Conservation (phyloP, 306 rosid genomes). For the Inga leiocalycina region DNA sequence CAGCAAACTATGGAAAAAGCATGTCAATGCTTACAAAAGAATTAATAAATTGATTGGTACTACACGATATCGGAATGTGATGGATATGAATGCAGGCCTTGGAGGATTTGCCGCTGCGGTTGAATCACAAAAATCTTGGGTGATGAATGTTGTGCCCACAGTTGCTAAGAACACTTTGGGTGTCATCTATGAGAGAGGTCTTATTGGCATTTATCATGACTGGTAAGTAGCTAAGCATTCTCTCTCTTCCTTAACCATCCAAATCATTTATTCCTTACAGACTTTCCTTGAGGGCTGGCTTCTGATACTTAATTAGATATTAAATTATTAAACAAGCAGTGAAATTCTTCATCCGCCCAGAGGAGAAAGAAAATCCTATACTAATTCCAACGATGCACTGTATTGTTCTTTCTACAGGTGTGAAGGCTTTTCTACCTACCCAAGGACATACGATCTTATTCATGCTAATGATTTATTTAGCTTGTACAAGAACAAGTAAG, state of each 20-base stretch:
- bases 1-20: conserved; percentile 84
- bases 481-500: conserved; percentile 79
- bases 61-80: conserved; percentile 75
- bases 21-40: conserved; percentile 66
- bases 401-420: conserved; percentile 70
- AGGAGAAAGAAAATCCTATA: conserved; percentile 14
- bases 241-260: not conserved
- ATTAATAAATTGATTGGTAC: conserved; percentile 71
- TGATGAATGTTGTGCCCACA: conserved; percentile 93
- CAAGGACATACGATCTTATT: conserved; percentile 92
- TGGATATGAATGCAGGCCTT: conserved; percentile 99
- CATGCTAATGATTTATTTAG: conserved; percentile 83
- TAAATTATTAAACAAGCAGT: not conserved
- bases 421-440: conserved; percentile 99
- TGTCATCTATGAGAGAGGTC: conserved; percentile 89
- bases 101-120: conserved; percentile 97
- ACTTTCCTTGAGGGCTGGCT: conserved; percentile 30
- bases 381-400: conserved; percentile 20
- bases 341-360: conserved; percentile 18
- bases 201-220: conserved; percentile 93
- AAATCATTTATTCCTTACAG: conserved; percentile 21
- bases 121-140: conserved; percentile 87
- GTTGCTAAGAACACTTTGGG: conserved; percentile 82
- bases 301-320: not conserved
- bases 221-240: conserved; percentile 59